phyloP scores from a whole-genome alignment of 2,329 filamentous ascomycete species.

The Ceratocystis eucalypticola region DNA sequence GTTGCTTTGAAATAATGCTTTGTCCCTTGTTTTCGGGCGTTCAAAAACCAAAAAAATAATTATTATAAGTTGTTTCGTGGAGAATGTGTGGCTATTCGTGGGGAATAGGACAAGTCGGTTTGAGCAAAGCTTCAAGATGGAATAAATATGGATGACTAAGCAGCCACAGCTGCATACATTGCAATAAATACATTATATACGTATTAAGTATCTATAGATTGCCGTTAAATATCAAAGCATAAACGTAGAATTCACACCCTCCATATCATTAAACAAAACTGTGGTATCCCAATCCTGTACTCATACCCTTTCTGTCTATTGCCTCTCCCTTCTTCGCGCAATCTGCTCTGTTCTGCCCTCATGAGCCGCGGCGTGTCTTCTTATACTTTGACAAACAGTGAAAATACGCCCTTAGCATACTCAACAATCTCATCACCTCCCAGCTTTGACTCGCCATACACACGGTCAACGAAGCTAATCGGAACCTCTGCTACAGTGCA shows the following conservation, averaged over 20 bases:
- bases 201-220: neutral
- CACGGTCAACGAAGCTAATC: constrained; percentile 86
- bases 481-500: constrained; percentile 89
- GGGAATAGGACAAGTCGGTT: neutral
- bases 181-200: too few relatives aligned
- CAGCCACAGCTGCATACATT: neutral
- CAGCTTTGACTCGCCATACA: constrained; percentile 92
- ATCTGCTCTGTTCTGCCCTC: neutral
- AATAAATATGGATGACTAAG: constrained; percentile 7
- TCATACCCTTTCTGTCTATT: neutral
- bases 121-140: neutral
- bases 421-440: constrained; percentile 92
- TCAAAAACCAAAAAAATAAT: neutral
- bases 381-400: constrained; percentile 64
- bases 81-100: neutral
- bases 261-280: constrained; percentile 3
- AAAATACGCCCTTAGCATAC: constrained; percentile 77
- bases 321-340: neutral
- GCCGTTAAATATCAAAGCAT: neutral
- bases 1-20: neutral
- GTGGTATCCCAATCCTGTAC: neutral
- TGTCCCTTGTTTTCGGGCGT: too few relatives aligned
- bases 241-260: neutral
- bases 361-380: neutral
- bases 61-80: neutral